Base-by-base conservation (phyloP, 2,329 filamentous ascomycete genomes). In the Orbilia brochopaga region DNA sequence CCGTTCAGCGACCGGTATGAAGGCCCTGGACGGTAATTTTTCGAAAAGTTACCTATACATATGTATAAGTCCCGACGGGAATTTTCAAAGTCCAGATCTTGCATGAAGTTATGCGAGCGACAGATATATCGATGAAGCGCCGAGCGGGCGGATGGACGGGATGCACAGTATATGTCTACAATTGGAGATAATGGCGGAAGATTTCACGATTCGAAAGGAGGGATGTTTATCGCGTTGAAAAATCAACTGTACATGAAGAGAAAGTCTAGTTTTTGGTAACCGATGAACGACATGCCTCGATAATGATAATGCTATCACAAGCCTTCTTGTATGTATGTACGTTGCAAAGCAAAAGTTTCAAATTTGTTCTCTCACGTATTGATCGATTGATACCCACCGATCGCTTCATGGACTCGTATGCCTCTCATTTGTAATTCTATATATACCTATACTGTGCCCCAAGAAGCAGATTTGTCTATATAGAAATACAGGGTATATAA, bases 401-500 rank as follows among this genome's bases (percentile, higher is more conserved):
- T 13, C 17, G 13, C 40, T 44, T 15, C 27, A 32, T 32, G 8
- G 27, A 32, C 27, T 32, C 27, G 27, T 32, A 32, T 32, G 40
- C 17, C 13, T 44, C 40, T 15, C 40, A 44, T 15, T 15, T 15
- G 40, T 44, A 44, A 4, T 44, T 44, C 46, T 70, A 37, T 64
- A 64, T 70, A 70, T n/a, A n/a, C n/a, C 55, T 59, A 19, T 42
- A 23, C 54, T 13, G 21, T 17, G 53, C 11, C 50, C 37, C 27
- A 50, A 63, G 27, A 32, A 32, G 3, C 3, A 69, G 42, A 11
- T 44, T 40, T 59, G 54, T 70, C 58, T 70, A 63, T 63, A 59
- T 64, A 70, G 66, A 70, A 64, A 59, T 70, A 70, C 66, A 70
- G 59, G 66, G 65, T 69, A 69, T 61, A 67, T 69, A 54, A 55